A percentile compares a stretch with the other conserved stretches of the same genome.
Evolutionary conservation across 164 flowering plant species (phyloP).

Genomic region (Houttuynia cordata): DNA sequence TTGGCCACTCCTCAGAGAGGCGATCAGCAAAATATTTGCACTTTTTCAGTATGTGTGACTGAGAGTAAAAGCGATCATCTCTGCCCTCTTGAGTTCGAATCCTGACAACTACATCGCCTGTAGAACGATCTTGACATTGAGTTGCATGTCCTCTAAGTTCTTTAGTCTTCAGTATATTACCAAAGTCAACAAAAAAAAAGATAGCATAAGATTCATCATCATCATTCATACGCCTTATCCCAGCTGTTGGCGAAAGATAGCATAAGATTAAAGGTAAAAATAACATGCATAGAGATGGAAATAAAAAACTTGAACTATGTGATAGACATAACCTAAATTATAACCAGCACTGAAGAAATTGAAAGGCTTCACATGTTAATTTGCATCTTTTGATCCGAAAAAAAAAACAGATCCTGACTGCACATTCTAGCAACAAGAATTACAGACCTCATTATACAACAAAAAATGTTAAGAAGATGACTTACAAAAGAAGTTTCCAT

Average conservation of each 20-base stretch:
- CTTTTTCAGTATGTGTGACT: slow-evolving; percentile 50
- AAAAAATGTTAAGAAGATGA: background rate
- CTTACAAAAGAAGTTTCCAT: slow-evolving; percentile 7
- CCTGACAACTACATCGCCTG: slow-evolving; percentile 87
- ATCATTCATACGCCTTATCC: background rate
- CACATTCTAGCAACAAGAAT: background rate
- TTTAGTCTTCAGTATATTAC: background rate
- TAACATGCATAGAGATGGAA: background rate
- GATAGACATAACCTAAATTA: too few relatives aligned
- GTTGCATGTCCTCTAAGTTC: slow-evolving; percentile 6
- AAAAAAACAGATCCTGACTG: background rate
- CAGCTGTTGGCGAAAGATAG: too few relatives aligned
- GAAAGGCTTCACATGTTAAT: background rate
- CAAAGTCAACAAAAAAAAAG: background rate
- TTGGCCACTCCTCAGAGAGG: slow-evolving; percentile 91
- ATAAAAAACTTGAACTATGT: too few relatives aligned
- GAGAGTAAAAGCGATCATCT: slow-evolving; percentile 79
- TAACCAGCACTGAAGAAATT: background rate
- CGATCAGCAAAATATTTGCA: slow-evolving; percentile 86
- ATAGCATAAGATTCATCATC: background rate
- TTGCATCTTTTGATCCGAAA: background rate
- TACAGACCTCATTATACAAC: background rate
- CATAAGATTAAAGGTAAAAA: background rate
- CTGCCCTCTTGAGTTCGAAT: slow-evolving; percentile 73
- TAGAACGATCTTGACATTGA: slow-evolving; percentile 54